phyloP scores from a whole-genome alignment of 345 rosid species.

The Eucalyptus cloeziana region DNA sequence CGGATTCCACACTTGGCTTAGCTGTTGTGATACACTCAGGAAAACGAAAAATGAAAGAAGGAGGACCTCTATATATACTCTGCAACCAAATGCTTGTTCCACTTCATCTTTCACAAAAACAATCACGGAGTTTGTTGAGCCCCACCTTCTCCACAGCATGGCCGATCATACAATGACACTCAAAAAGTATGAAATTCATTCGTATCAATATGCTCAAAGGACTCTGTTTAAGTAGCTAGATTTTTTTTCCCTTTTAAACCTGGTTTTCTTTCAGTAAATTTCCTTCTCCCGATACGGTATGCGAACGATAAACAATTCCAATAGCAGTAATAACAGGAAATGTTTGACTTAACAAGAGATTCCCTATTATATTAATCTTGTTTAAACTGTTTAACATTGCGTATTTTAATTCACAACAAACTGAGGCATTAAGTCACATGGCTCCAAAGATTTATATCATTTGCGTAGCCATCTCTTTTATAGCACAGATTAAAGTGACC shows the following conservation, averaged over 20 bases:
- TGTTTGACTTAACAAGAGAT: not conserved
- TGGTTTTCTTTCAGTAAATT: not conserved
- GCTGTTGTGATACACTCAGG: not conserved
- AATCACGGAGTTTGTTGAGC: not conserved
- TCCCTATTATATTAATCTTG: fast-evolving
- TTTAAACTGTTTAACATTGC: fast-evolving
- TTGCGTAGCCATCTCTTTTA: not conserved
- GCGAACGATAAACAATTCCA: fast-evolving
- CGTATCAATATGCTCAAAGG: not conserved
- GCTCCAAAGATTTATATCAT: not conserved
- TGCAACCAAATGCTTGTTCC: not conserved
- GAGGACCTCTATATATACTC: not conserved
- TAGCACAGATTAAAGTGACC: fast-evolving
- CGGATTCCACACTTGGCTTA: not conserved
- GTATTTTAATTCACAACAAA: not conserved
- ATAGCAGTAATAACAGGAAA: not conserved
- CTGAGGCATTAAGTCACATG: not conserved
- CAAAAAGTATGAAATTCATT: not conserved
- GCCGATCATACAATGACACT: not conserved
- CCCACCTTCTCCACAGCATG: not conserved
- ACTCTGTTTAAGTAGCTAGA: not conserved
- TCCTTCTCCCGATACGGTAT: fast-evolving
- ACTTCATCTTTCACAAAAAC: not conserved
- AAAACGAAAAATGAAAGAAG: not conserved
- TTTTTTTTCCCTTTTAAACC: not conserved